Evolutionary conservation across 1,284 basidiomycete species (phyloP).

Genomic region (Inonotus obliquus): DNA sequence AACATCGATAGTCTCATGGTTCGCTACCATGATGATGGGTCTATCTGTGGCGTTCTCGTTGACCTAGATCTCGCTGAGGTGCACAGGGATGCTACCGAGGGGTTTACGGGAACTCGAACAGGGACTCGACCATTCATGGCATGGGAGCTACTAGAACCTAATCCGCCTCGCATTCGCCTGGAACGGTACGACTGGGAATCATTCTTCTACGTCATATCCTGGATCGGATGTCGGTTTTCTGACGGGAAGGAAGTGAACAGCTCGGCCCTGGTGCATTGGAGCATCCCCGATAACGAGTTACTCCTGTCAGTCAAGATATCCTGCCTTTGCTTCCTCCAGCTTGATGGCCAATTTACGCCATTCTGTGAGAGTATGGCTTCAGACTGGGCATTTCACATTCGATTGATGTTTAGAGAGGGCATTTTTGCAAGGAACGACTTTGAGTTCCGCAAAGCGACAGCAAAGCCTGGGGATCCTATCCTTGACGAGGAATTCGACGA

Average conservation of each 20-base stretch:
- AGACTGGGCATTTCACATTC: too few relatives aligned
- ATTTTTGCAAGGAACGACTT: too few relatives aligned
- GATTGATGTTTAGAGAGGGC: too few relatives aligned
- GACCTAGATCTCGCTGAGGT: not conserved
- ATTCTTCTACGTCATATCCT: not conserved
- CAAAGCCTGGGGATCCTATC: too few relatives aligned
- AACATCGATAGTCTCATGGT: not conserved
- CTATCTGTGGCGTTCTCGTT: not conserved
- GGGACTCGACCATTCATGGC: not conserved
- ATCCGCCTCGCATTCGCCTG: not conserved
- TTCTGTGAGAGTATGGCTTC: too few relatives aligned
- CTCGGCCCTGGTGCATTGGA: not conserved
- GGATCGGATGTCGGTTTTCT: not conserved
- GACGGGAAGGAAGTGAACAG: not conserved
- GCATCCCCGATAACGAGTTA: not conserved
- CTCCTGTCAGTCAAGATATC: not conserved
- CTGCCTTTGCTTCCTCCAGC: too few relatives aligned
- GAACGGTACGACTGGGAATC: conserved; percentile 7
- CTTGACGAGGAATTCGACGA: not conserved
- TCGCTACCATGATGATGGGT: not conserved
- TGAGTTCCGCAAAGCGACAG: too few relatives aligned
- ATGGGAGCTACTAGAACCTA: not conserved
- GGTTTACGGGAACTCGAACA: not conserved
- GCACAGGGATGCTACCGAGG: not conserved
- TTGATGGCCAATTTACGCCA: too few relatives aligned